Percentiles rank a stretch among this genome's conserved stretches.
Evolutionary conservation across 805 yeast genomes (phyloP).

Genomic region (Phaffomyces antillensis): DNA sequence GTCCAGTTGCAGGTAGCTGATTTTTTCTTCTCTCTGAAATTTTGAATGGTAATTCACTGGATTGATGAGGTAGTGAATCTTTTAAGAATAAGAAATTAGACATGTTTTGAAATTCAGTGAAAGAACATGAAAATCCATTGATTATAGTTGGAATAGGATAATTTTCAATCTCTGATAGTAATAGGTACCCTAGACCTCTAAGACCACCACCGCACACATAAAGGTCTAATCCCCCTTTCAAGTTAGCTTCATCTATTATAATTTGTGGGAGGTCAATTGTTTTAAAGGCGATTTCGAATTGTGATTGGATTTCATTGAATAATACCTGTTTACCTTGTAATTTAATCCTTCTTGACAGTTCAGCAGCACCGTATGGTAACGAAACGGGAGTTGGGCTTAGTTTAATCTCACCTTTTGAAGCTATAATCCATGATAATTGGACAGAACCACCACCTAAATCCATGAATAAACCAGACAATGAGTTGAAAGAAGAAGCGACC

Average conservation of each 20-base stretch:
- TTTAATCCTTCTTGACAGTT: conserved; percentile 47
- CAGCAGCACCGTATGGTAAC: conserved; percentile 71
- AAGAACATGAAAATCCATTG: conserved; percentile 59
- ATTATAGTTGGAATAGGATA: conserved; percentile 68
- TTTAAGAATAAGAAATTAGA: conserved; percentile 46
- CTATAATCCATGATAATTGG: conserved; percentile 63
- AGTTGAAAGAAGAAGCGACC: conserved; percentile 65
- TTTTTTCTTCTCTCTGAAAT: conserved; percentile 58
- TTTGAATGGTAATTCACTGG: conserved; percentile 31
- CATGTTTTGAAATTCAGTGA: conserved; percentile 42
- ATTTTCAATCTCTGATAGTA: conserved; percentile 42
- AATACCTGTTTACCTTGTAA: conserved; percentile 43
- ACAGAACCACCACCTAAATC: conserved; percentile 71
- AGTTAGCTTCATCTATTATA: conserved; percentile 41
- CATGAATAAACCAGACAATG: conserved; percentile 59
- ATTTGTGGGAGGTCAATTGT: conserved; percentile 46
- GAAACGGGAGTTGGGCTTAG: conserved; percentile 53
- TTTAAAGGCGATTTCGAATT: conserved; percentile 43
- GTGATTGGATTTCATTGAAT: conserved; percentile 45
- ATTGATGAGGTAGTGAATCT: conserved; percentile 33
- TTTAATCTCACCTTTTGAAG: conserved; percentile 46
- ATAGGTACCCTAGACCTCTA: conserved; percentile 59
- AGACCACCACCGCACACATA: conserved; percentile 73
- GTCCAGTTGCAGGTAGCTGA: conserved; percentile 65
- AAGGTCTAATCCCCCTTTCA: conserved; percentile 53